phyloP scores from a whole-genome alignment of 1,284 basidiomycete genomes.

The Ganoderma lucidum region DNA sequence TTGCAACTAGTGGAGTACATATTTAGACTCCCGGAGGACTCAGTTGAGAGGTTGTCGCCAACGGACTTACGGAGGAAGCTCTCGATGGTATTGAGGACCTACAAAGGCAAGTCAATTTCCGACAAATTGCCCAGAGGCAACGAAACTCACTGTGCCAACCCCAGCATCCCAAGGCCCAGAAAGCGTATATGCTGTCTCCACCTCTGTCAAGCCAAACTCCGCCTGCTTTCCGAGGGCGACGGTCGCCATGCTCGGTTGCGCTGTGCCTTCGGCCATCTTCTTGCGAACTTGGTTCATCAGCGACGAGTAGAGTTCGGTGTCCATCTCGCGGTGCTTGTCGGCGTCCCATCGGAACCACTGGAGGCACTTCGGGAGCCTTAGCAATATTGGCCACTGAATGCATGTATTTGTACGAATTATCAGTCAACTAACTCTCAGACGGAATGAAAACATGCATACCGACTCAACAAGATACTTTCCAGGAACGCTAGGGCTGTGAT shows the following conservation, averaged over 20 bases:
- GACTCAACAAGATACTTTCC: not conserved
- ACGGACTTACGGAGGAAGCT: not conserved
- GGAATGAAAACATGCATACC: not conserved
- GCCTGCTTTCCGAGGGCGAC: conserved; percentile 8
- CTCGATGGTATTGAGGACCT: not conserved
- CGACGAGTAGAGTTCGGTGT: not conserved
- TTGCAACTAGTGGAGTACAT: not conserved
- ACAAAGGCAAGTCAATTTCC: not conserved
- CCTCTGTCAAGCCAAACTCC: conserved; percentile 19
- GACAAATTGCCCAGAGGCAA: not conserved
- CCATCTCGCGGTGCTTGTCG: not conserved
- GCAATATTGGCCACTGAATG: not conserved
- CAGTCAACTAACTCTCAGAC: not conserved
- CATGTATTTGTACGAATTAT: not conserved
- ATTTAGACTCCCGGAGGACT: no score
- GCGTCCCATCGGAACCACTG: not conserved
- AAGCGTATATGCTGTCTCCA: conserved; percentile 23
- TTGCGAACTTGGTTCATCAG: not conserved
- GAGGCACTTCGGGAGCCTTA: not conserved
- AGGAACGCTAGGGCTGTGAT: not conserved
- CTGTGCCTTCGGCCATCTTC: conserved; percentile 1
- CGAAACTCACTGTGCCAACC: conserved; percentile 7
- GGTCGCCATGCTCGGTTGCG: conserved; percentile 21
- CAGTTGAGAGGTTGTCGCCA: no score
- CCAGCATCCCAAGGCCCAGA: conserved; percentile 22